Evolutionary conservation across 2,329 filamentous ascomycete genomes (phyloP), one percentile per base, ranked within the genome.

Genomic region (Claviceps africana): DNA sequence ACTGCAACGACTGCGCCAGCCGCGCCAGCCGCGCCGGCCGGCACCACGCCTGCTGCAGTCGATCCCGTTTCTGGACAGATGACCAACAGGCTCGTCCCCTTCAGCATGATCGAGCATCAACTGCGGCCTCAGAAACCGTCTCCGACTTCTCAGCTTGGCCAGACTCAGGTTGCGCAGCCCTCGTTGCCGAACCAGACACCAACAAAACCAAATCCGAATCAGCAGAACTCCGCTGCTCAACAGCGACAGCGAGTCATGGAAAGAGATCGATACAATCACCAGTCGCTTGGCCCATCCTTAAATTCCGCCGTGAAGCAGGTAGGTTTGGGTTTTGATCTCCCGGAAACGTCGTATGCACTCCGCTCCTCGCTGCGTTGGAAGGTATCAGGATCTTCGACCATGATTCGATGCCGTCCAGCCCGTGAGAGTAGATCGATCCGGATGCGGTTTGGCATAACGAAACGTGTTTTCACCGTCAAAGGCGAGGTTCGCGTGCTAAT

Each of bases 281-380:
- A 85, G 68, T 86, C 86, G 55, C 76, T 90, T 50, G 85, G 85
- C 56, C 67, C 70, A 47, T 72, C 74, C 37, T 73, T 86, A 47
- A 81, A 88, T 62, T 72, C 70, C 51, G 72, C 72, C 56, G 78
- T 89, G 56, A 87, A 87, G 65, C 73, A 86, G 77, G 85, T 87
- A 74, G 64, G 72, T 50, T 19, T 19, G n/a, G 17, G 37, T 10
- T 49, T n/a, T 31, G 21, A 11, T 10, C 21, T 54, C 62, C 39
- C 19, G 5, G 15, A 48, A 55, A 33, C 46, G 10, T 37, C 21
- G 2, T 11, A 17, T 37, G 15, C 45, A 11, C 22, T 19, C 45
- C 22, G 30, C 17, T 47, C 19, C 11, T 35, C 33, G 33, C 11
- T 15, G 5, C 13, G 11, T 13, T 48, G 17, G 4, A 37, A 19